Evolutionary conservation across 2,329 filamentous ascomycete genomes (phyloP).

Genomic region (Xylariaceae sp.): DNA sequence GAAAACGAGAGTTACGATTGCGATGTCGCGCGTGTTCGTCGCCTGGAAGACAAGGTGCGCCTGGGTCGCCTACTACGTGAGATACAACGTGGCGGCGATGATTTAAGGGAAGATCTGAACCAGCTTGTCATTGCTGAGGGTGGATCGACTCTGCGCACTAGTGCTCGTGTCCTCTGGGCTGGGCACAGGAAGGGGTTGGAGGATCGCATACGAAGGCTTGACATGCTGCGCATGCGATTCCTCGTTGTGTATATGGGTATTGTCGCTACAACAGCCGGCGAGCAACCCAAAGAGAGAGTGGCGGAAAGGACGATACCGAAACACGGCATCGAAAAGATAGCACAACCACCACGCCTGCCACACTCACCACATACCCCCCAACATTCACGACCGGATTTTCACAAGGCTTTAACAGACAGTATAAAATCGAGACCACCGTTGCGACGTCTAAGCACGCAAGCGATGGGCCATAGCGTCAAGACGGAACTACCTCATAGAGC

Average conservation of each 20-base stretch:
- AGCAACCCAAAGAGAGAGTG: constrained; percentile 27
- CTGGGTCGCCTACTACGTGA: constrained; percentile 55
- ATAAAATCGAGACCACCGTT: constrained; percentile 43
- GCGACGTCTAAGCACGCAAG: constrained; percentile 49
- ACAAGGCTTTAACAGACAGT: constrained; percentile 39
- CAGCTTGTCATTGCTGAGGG: constrained; percentile 43
- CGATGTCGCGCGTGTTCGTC: constrained; percentile 53
- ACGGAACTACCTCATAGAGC: constrained; percentile 43
- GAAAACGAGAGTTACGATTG: constrained; percentile 63
- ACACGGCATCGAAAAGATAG: constrained; percentile 26
- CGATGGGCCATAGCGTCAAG: constrained; percentile 48
- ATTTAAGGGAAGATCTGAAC: constrained; percentile 57
- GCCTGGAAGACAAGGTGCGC: constrained; percentile 59
- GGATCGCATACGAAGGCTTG: constrained; percentile 54
- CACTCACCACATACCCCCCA: constrained; percentile 14
- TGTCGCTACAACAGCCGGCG: constrained; percentile 36
- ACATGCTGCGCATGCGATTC: constrained; percentile 61
- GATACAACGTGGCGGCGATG: constrained; percentile 57
- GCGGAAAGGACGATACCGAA: constrained; percentile 20
- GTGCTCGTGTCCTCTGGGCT: constrained; percentile 55
- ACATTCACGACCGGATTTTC: constrained; percentile 29
- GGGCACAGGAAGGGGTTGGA: constrained; percentile 49
- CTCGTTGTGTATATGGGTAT: constrained; percentile 61
- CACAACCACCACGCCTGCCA: too few species aligned
- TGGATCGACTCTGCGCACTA: constrained; percentile 39